These are phyloP conservation scores for Polytolypa hystricis DNA, from an alignment of 2,329 filamentous ascomycete genomes.

Conservation along the genomic window DNA sequence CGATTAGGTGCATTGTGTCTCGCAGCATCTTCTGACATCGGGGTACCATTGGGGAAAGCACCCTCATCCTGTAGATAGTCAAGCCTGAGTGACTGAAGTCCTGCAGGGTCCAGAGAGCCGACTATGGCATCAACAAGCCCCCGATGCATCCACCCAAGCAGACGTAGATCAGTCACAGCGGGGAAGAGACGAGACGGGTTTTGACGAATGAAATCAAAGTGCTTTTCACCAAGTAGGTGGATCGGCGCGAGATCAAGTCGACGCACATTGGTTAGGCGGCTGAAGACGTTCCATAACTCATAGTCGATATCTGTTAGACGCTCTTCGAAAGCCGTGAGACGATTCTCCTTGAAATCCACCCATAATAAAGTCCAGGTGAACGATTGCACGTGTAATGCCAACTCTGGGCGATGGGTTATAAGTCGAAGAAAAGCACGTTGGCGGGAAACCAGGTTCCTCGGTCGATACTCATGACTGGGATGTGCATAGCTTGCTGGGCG, in stretches of 20 bases:
- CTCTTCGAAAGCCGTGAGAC: too few relatives aligned
- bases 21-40: constrained; percentile 1
- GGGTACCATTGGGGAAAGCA: constrained; percentile 5
- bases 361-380: constrained; percentile 8
- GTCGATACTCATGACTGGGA: constrained; percentile 4
- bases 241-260: constrained; percentile 7
- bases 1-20: not conserved
- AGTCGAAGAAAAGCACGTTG: constrained; percentile 7
- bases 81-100: constrained; percentile 1
- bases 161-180: constrained; percentile 7
- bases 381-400: constrained; percentile 4
- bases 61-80: constrained; percentile 9
- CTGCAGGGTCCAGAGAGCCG: constrained; percentile 4
- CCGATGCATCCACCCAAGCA: constrained; percentile 10
- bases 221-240: constrained; percentile 1
- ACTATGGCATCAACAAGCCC: constrained; percentile 9
- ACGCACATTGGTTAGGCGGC: constrained; percentile 7
- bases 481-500: constrained; percentile 4
- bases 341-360: constrained; percentile 5
- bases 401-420: constrained; percentile 3
- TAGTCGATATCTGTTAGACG: constrained; percentile 2
- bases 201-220: constrained; percentile 2
- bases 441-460: constrained; percentile 2
- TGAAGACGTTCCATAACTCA: constrained; percentile 9
- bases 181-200: constrained; percentile 8